Percentiles rank a stretch among this genome's conserved stretches.
Evolutionary conservation across 73 alveolate genomes (phyloP).

Genomic region (Paramecium bursaria): DNA sequence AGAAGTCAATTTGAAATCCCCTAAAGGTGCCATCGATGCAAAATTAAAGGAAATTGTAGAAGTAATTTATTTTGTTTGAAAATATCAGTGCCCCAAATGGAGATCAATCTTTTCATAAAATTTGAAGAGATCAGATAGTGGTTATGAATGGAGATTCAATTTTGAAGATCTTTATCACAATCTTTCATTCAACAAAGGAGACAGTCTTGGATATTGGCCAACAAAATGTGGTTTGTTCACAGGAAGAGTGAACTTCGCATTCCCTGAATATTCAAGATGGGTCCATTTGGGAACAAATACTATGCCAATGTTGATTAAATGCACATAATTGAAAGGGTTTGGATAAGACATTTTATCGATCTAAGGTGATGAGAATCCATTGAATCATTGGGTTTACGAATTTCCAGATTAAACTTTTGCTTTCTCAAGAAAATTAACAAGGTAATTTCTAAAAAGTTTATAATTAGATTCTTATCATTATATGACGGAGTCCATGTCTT

Average conservation of each 20-base stretch:
- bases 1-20: constrained; percentile 40
- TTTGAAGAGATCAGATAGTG: constrained; percentile 49
- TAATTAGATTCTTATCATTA: constrained; percentile 78
- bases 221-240: constrained; percentile 67
- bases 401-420: constrained; percentile 63
- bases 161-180: constrained; percentile 45
- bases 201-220: constrained; percentile 83
- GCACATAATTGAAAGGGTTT: constrained; percentile 86
- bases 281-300: constrained; percentile 84
- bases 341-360: constrained; percentile 73
- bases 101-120: constrained; percentile 74
- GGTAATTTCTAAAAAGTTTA: not conserved
- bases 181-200: constrained; percentile 72
- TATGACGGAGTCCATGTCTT: constrained; percentile 85
- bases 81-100: constrained; percentile 79
- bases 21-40: constrained; percentile 59
- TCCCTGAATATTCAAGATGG: constrained; percentile 91
- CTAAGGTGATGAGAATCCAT: constrained; percentile 78
- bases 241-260: constrained; percentile 81
- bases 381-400: constrained; percentile 85
- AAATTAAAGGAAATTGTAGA: constrained; percentile 59
- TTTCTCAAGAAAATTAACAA: constrained; percentile 61
- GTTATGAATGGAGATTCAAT: constrained; percentile 55
- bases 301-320: constrained; percentile 83
- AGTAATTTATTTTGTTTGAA: constrained; percentile 12